Evolutionary conservation across 2,329 filamentous ascomycete species (phyloP), one percentile per base, ranked within the genome.

Genomic region (Cyphellophora europaea): DNA sequence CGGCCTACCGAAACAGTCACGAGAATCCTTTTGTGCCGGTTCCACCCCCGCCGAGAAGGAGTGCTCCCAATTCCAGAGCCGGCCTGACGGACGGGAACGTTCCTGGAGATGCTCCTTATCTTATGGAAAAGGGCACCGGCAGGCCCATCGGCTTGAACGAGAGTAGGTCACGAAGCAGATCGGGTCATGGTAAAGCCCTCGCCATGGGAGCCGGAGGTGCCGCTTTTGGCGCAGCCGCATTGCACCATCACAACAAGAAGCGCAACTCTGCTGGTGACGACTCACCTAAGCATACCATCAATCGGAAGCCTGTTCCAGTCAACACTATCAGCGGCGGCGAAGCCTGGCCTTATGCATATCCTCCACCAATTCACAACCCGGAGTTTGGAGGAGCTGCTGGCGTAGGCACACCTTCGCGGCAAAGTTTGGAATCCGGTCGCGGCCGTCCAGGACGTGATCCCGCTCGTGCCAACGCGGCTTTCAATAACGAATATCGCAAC

Each of bases 21-120:
- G 38, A 47, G 35, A 49, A 49, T 30, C 47, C 47, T 13, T 49
- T 49, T 32, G 42, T 42, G 6, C 47, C 47, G 4, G 35, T 43
- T 2, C 40, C 43, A 19, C 47, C 47, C 8, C 45, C 45, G 36
- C 45, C 47, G 6, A 40, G 47, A 33, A 37, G 45, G 18, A 38
- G 44, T 12, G 32, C 45, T 11, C 38, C 38, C 4, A 40, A 42
- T 33, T 42, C 44, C 12, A 33, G 41, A 18, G 32, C 41, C 13
- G 41, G 38, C 11, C 30, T 47, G 31, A 40, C 44, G 5, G 37
- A 43, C 31, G 42, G 37, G 23, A 36, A 21, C 27, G 27, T 41
- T 5, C 38, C 35, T 4, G 33, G 34, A 2, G 35, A 44, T 14
- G 41, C 44, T 5, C 36, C 43, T 12, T 46, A 37, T 32, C 16